phyloP scores from a whole-genome alignment of 257 asterid genomes.

The Jasminum sambac region DNA sequence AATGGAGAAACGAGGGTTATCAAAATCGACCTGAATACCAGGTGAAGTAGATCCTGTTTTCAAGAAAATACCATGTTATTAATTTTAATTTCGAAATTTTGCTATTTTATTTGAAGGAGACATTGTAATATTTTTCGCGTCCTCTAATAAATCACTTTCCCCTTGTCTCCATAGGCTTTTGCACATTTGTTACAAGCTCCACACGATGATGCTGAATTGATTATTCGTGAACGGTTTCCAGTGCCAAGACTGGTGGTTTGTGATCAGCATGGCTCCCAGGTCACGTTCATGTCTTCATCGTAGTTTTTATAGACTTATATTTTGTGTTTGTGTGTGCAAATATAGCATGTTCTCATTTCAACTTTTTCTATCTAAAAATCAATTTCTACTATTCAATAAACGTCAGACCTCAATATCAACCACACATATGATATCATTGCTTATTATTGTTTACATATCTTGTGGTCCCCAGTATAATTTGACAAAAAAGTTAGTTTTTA shows the following conservation, averaged over 20 bases:
- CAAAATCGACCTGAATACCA: slow-evolving; percentile 85
- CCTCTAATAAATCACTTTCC: slow-evolving; percentile 18
- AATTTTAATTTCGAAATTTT: neutral
- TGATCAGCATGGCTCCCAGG: slow-evolving; percentile 99
- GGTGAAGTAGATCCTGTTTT: slow-evolving; percentile 32
- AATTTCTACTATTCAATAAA: too few relatives aligned
- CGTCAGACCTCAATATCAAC: too few relatives aligned
- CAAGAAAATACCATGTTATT: neutral
- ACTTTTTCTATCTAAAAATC: too few relatives aligned
- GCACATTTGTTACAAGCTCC: slow-evolving; percentile 85
- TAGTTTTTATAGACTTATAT: neutral
- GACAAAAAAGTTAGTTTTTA: neutral
- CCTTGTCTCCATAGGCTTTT: slow-evolving; percentile 51
- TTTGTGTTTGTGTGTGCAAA: too few relatives aligned
- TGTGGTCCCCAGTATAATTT: too few relatives aligned
- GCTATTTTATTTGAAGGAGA: neutral
- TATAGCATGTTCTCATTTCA: too few relatives aligned
- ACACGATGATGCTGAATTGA: slow-evolving; percentile 75
- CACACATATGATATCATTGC: too few relatives aligned
- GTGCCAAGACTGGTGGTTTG: slow-evolving; percentile 94
- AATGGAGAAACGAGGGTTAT: slow-evolving; percentile 97
- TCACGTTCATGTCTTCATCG: slow-evolving; percentile 23
- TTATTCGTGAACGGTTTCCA: slow-evolving; percentile 88
- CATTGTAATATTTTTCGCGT: neutral
- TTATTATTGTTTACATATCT: too few relatives aligned